These are phyloP conservation scores for Pseudogymnoascus sp. DNA, from an alignment of 2,329 filamentous ascomycete species.

Conservation along the genomic window DNA sequence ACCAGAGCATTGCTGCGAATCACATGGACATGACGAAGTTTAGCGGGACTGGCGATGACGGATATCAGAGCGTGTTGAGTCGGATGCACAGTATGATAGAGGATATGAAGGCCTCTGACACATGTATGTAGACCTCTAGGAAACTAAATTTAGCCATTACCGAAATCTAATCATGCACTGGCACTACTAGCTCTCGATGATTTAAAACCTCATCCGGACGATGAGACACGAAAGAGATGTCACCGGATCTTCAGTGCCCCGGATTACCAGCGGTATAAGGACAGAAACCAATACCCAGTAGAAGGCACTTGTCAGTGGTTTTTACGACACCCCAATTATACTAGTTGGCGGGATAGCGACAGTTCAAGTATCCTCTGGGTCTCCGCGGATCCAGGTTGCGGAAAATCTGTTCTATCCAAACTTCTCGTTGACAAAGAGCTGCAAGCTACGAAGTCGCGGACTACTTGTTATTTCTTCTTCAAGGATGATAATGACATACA, in stretches of 20 bases:
- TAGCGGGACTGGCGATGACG: constrained; percentile 11
- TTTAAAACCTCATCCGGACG: neutral
- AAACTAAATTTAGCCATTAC: no score
- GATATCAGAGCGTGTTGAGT: constrained; percentile 14
- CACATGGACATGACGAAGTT: constrained; percentile 19
- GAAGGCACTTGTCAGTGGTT: constrained; percentile 30
- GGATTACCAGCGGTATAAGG: constrained; percentile 29
- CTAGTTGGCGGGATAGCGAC: constrained; percentile 23
- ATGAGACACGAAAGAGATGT: neutral
- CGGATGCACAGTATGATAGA: constrained; percentile 5
- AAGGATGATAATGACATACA: constrained; percentile 31
- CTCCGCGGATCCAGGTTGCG: constrained; percentile 34
- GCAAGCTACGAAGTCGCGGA: constrained; percentile 12
- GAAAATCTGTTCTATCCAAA: constrained; percentile 33
- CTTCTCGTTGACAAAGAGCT: constrained; percentile 28
- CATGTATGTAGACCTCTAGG: neutral
- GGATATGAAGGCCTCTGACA: neutral
- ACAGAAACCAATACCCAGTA: constrained; percentile 21
- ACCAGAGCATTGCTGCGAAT: constrained; percentile 15
- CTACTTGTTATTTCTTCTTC: constrained; percentile 39
- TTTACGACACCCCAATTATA: constrained; percentile 26
- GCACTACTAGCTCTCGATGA: neutral
- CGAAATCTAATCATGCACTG: no score
- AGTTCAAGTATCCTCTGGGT: constrained; percentile 28
- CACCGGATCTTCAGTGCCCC: neutral